A percentile compares a stretch with the other conserved stretches of the same genome.
phyloP scores from a whole-genome alignment of 768 basidiomycete species.

The Paxillus involutus region DNA sequence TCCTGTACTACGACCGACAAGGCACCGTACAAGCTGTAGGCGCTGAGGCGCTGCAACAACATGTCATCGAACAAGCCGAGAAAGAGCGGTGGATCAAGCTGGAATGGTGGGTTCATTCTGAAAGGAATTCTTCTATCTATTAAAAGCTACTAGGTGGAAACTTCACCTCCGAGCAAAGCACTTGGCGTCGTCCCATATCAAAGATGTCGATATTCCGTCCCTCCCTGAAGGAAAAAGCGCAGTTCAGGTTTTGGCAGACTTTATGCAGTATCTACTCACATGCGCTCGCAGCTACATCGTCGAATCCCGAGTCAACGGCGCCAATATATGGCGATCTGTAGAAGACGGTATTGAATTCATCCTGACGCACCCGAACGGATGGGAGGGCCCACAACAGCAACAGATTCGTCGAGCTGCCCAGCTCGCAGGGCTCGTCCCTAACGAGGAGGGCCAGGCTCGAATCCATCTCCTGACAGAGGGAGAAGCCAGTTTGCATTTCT shows the following conservation, averaged over 20 bases:
- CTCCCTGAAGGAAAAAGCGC: conserved; percentile 40
- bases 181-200: conserved; percentile 22
- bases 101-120: conserved; percentile 35
- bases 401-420: conserved; percentile 53
- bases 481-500: conserved; percentile 59
- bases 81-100: conserved; percentile 42
- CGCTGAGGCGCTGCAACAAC: conserved; percentile 40
- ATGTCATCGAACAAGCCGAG: conserved; percentile 33
- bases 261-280: conserved; percentile 41
- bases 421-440: conserved; percentile 46
- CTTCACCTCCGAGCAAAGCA: conserved; percentile 38
- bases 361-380: conserved; percentile 61
- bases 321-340: conserved; percentile 41
- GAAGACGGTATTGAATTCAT: conserved; percentile 45
- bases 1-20: conserved; percentile 42
- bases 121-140: neutral
- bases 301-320: conserved; percentile 40
- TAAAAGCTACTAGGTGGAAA: conserved; percentile 28
- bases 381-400: conserved; percentile 57
- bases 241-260: conserved; percentile 43
- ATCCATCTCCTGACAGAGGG: conserved; percentile 59
- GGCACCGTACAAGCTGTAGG: conserved; percentile 40
- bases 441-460: conserved; percentile 38
- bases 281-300: conserved; percentile 45
- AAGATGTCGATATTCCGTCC: conserved; percentile 32